These are phyloP conservation scores for Rostrohypoxylon terebratum DNA, from an alignment of 495 filamentous ascomycete species.

Conservation along the genomic window DNA sequence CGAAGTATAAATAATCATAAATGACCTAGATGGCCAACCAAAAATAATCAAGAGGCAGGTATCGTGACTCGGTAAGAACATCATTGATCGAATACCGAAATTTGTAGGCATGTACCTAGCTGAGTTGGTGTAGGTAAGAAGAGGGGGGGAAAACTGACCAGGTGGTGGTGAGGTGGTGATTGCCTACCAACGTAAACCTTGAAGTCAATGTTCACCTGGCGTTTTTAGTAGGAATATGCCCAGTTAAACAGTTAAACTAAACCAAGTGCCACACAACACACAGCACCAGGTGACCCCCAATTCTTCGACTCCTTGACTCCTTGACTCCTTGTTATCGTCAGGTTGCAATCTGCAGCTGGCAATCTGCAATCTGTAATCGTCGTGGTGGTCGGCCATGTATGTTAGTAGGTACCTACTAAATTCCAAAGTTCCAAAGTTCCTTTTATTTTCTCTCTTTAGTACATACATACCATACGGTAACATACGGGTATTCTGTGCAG, in stretches of 20 bases:
- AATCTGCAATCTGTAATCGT: background rate
- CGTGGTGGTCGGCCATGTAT: background rate
- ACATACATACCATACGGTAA: background rate
- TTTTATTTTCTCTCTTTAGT: background rate
- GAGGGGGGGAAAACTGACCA: slow-evolving; percentile 1
- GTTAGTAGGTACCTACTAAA: too few relatives aligned
- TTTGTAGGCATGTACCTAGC: slow-evolving; percentile 19
- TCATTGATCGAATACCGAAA: background rate
- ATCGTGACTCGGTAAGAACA: slow-evolving; percentile 29
- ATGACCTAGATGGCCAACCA: background rate
- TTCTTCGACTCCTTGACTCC: background rate
- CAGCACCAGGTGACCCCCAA: background rate
- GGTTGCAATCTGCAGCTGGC: background rate
- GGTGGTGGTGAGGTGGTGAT: slow-evolving; percentile 1
- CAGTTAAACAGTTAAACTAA: background rate
- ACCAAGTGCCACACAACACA: background rate
- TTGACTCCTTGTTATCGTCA: background rate
- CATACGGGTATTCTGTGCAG: background rate
- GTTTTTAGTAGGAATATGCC: background rate
- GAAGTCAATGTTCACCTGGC: background rate
- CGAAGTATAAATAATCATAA: background rate
- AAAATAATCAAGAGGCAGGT: slow-evolving; percentile 5
- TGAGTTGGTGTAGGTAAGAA: background rate
- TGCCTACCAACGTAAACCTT: background rate
- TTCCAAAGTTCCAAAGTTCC: too few relatives aligned